Evolutionary conservation across 75 land plant genomes (phyloP), one percentile per base, ranked within the genome.

Genomic region (Selaginella tamariscina): DNA sequence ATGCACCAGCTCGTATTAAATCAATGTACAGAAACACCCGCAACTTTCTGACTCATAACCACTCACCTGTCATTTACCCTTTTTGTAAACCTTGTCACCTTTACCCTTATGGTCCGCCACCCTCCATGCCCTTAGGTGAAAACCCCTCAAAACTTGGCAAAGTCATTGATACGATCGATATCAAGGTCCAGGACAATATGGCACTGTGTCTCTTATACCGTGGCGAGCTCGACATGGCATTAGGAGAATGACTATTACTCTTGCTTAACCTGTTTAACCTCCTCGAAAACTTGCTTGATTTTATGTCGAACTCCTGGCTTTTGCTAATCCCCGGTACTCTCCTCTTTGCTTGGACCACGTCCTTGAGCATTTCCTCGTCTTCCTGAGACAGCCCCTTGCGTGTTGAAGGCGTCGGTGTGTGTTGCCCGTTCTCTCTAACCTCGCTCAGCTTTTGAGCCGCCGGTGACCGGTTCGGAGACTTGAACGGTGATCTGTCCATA

Each of bases 221-320:
- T 56, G 30, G 73, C 73, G 24, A 70, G 65, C 31, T 81, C 82
- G 30, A 55, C 71, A 69, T 68, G 31, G 74, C 82, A 8, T 32
- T 63, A 24, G 88, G 85, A 55, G 93, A 91, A 67, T 77, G 87
- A 22, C 85, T 78, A 31, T 67, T 70, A 70, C 92, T 91, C 59
- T 78, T 81, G 67, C 80, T 83, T 56, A 82, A 62, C 68, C 73
- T 70, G 24, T 68, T 68, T 15, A 39, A 15, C 49, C 49, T 39
- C 49, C 15, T 39, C 11, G 49, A 39, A 15, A 39, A 15, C 49
- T 39, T 39, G 49, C 49, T 39, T 5, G 11, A 5, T 15, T 5
- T 39, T 32, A 56, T 28, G 33, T 55, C 67, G 32, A 82, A 75
- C 59, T 81, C 84, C 44, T 75, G 80, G 68, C 87, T 82, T 71